These are phyloP conservation scores for Skeletonema costatum DNA, from an alignment of 108 stramenopile species.

Conservation along the genomic window DNA sequence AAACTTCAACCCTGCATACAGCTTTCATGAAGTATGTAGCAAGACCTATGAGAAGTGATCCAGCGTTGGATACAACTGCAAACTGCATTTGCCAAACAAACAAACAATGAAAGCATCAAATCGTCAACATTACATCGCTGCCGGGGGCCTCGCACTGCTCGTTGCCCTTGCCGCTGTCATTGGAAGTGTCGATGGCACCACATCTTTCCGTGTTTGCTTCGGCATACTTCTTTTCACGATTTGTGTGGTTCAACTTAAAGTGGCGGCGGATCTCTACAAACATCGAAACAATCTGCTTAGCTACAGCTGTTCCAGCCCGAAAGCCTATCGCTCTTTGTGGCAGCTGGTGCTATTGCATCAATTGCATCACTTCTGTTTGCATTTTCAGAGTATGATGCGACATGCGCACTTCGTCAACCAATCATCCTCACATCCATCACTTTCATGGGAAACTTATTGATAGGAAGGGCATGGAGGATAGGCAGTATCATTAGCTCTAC, in stretches of 20 bases:
- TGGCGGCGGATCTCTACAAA: not conserved
- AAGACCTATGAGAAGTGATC: too few relatives aligned
- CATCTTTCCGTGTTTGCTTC: not conserved
- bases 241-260: not conserved
- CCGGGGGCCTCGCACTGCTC: not conserved
- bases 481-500: not conserved
- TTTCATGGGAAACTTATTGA: not conserved
- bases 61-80: too few relatives aligned
- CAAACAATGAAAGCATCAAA: not conserved
- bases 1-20: too few relatives aligned
- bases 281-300: not conserved
- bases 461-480: constrained; percentile 1
- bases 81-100: too few relatives aligned
- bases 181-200: not conserved
- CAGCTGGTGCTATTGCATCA: not conserved
- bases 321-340: not conserved
- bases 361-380: not conserved
- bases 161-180: not conserved
- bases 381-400: not conserved
- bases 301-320: not conserved
- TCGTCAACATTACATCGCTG: too few relatives aligned
- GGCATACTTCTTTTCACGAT: not conserved
- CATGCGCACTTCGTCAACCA: not conserved
- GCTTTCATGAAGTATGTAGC: too few relatives aligned
- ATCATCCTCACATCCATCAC: not conserved